Percentiles rank a stretch among this genome's conserved stretches.
phyloP scores from a whole-genome alignment of 306 rosid species.

The Rosa rugosa region DNA sequence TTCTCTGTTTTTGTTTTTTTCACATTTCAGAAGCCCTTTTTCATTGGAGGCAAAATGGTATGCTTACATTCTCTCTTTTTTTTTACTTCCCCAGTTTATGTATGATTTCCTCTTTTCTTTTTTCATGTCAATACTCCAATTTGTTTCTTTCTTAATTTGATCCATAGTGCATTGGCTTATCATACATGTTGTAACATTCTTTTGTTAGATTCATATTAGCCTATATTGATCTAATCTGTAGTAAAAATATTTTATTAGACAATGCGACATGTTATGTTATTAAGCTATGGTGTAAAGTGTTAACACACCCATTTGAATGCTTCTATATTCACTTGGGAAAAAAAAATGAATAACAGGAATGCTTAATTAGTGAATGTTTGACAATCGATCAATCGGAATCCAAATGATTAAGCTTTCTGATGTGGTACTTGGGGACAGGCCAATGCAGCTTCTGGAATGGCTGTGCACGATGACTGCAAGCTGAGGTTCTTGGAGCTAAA shows the following conservation, averaged over 20 bases:
- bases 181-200: background rate
- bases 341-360: background rate
- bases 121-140: background rate
- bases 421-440: constrained; percentile 48
- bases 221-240: background rate
- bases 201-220: background rate
- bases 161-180: background rate
- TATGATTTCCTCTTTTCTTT: background rate
- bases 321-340: background rate
- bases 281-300: background rate
- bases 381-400: no score
- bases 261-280: background rate
- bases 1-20: constrained; percentile 25
- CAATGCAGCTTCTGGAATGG: constrained; percentile 88
- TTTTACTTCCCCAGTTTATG: background rate
- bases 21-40: constrained; percentile 53
- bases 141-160: background rate
- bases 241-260: background rate
- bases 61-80: background rate
- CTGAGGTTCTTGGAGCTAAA: constrained; percentile 71
- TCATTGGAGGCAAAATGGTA: constrained; percentile 79
- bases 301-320: background rate
- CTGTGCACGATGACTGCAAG: constrained; percentile 84
- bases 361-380: background rate
- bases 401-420: background rate